Evolutionary conservation across 345 rosid species (phyloP).

Genomic region (Heritiera fomes): DNA sequence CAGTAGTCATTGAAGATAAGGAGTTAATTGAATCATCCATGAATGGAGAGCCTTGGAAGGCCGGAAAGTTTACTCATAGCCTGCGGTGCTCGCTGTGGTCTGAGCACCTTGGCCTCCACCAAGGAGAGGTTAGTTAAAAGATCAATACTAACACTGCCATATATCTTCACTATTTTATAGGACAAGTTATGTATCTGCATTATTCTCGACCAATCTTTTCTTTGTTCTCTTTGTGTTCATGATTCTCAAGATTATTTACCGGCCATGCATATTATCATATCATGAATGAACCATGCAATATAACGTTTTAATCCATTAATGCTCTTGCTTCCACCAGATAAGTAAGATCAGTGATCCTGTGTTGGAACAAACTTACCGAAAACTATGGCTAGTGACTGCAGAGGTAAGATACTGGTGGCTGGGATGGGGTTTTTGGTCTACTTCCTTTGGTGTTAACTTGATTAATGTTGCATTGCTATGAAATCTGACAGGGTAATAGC

Average conservation of each 20-base stretch:
- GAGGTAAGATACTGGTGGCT: slow-evolving; percentile 35
- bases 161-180: background rate
- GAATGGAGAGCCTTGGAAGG: slow-evolving; percentile 79
- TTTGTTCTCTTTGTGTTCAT: background rate
- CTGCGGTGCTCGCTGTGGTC: slow-evolving; percentile 81
- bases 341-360: slow-evolving; percentile 66
- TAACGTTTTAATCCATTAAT: background rate
- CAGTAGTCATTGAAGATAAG: slow-evolving; percentile 78
- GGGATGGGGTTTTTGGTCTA: background rate
- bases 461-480: background rate
- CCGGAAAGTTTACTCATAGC: slow-evolving; percentile 73
- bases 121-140: slow-evolving; percentile 55
- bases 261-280: too few species aligned
- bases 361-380: slow-evolving; percentile 56
- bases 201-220: background rate
- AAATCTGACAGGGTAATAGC: slow-evolving; percentile 49
- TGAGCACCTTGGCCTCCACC: slow-evolving; percentile 81
- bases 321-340: slow-evolving; percentile 40
- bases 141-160: background rate
- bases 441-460: background rate
- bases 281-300: too few species aligned
- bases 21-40: slow-evolving; percentile 76
- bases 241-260: background rate
- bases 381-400: slow-evolving; percentile 76
- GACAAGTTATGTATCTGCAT: background rate